phyloP scores from a whole-genome alignment of 139 green algal species.

The Zygnema circumcarinatum region DNA sequence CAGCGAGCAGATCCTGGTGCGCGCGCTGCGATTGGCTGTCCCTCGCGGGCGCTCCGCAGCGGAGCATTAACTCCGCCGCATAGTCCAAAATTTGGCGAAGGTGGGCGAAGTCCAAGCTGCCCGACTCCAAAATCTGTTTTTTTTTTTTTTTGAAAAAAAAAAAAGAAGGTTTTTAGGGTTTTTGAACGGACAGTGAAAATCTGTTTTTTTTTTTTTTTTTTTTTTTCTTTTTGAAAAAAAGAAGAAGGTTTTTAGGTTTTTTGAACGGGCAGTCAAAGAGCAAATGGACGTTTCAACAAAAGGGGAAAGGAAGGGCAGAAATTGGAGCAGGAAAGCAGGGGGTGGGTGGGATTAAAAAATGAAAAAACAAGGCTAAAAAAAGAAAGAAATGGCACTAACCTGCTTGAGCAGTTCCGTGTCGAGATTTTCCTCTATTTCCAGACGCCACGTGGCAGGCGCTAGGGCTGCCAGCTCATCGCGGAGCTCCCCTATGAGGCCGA shows the following conservation, averaged over 20 bases:
- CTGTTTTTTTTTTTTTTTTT: no score
- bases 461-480: constrained; percentile 32
- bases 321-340: no score
- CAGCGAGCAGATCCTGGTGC: constrained; percentile 9
- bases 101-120: constrained; percentile 20
- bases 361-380: no score
- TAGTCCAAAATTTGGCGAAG: constrained; percentile 24
- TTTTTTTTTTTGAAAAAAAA: no score
- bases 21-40: not conserved
- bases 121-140: constrained; percentile 13
- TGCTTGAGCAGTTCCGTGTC: constrained; percentile 5
- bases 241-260: no score
- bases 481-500: not conserved
- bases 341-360: no score
- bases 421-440: not conserved
- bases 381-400: not conserved
- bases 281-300: no score
- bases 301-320: no score
- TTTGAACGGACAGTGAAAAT: no score
- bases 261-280: no score
- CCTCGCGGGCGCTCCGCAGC: constrained; percentile 6
- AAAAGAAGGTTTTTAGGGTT: no score
- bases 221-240: no score
- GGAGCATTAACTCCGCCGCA: constrained; percentile 13
- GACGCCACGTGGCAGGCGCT: constrained; percentile 4